Percentiles rank a stretch among this genome's conserved stretches.
Evolutionary conservation across 352 stramenopile genomes (phyloP).

Genomic region (Pelagophyceae sp.): DNA sequence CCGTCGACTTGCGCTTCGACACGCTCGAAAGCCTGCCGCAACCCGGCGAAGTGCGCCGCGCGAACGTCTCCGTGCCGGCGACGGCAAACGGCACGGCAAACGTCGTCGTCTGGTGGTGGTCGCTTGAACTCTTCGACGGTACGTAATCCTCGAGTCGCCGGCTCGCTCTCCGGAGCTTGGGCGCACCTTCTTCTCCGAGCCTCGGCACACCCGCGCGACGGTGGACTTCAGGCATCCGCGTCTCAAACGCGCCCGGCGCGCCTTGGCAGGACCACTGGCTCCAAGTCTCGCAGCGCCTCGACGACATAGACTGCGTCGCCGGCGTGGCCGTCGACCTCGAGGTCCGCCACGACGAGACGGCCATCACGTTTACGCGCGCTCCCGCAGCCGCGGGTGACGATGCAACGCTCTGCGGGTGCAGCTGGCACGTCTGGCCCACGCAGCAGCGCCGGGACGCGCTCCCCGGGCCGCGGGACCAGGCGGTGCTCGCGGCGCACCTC

Average conservation of each 20-base stretch:
- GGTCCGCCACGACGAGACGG: not conserved
- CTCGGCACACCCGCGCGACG: too few species aligned
- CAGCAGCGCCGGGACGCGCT: too few species aligned
- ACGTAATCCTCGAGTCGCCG: too few species aligned
- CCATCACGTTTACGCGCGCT: not conserved
- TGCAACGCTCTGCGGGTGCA: not conserved
- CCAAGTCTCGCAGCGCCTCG: not conserved
- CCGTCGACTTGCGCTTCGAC: conserved; percentile 7
- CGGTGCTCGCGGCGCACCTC: too few species aligned
- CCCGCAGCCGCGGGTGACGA: not conserved
- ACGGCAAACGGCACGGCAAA: not conserved
- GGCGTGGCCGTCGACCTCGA: not conserved
- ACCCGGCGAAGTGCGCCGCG: not conserved
- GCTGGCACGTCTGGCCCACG: conserved; percentile 1
- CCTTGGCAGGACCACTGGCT: conserved; percentile 11
- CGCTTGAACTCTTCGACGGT: not conserved
- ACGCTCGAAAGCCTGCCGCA: not conserved
- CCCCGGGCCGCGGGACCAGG: too few species aligned
- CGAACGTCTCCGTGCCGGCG: not conserved
- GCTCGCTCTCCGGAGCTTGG: too few species aligned
- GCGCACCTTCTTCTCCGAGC: too few species aligned
- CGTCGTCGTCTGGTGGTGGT: not conserved
- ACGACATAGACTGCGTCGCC: not conserved
- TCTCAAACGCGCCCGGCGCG: not conserved
- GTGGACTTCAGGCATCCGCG: too few species aligned